Percentiles rank a stretch among this genome's conserved stretches.
Evolutionary conservation across 352 stramenopile genomes (phyloP).

Genomic region (Pythium insidiosum): DNA sequence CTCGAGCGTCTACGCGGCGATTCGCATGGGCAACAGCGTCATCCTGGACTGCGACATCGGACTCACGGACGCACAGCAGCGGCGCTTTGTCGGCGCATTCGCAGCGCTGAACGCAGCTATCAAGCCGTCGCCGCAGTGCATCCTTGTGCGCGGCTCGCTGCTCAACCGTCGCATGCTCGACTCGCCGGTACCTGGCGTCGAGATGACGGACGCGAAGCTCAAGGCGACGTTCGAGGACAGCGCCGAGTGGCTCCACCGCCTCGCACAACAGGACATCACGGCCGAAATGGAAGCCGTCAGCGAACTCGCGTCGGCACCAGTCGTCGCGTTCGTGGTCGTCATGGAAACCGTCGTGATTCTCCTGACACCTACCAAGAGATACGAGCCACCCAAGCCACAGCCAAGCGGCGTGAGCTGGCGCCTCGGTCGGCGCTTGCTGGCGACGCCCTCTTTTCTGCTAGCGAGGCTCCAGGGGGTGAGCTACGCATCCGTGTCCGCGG

Average conservation of each 20-base stretch:
- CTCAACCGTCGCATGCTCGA: slow-evolving; percentile 30
- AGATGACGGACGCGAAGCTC: slow-evolving; percentile 10
- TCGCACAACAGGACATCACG: slow-evolving; percentile 7
- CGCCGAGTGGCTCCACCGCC: slow-evolving; percentile 17
- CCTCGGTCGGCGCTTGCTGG: slow-evolving; percentile 44
- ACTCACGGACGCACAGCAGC: slow-evolving; percentile 45
- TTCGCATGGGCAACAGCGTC: slow-evolving; percentile 48
- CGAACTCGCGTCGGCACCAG: neutral
- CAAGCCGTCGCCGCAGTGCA: slow-evolving; percentile 47
- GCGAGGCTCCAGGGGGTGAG: slow-evolving; percentile 35
- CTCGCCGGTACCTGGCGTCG: slow-evolving; percentile 5
- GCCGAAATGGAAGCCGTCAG: slow-evolving; percentile 23
- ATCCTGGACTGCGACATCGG: slow-evolving; percentile 75
- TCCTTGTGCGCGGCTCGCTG: slow-evolving; percentile 44
- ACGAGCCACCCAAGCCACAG: slow-evolving; percentile 32
- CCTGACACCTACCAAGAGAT: slow-evolving; percentile 61
- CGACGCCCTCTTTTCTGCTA: slow-evolving; percentile 33
- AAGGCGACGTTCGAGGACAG: slow-evolving; percentile 41
- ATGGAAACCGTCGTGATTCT: slow-evolving; percentile 78
- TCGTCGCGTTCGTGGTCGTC: slow-evolving; percentile 40
- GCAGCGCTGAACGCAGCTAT: slow-evolving; percentile 55
- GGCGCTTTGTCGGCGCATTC: slow-evolving; percentile 52
- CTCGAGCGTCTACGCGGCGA: slow-evolving; percentile 11
- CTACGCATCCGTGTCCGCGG: slow-evolving; percentile 25
- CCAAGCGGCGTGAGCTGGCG: slow-evolving; percentile 65